Conservation (phyloP, 305 asterid genomes). For the Caryopteris hybrid region DNA sequence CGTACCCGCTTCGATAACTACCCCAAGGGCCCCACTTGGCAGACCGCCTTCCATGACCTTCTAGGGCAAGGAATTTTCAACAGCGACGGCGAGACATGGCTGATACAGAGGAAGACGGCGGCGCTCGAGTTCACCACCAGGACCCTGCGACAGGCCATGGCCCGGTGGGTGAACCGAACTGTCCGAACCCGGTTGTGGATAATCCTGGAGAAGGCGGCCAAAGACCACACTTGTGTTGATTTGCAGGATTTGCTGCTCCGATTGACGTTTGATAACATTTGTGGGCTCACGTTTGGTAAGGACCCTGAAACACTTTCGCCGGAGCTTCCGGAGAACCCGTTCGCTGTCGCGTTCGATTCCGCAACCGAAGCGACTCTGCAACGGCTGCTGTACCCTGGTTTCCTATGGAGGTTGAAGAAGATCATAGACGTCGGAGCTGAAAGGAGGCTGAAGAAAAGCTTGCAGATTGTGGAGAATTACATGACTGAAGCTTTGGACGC, state of each 20-base stretch:
- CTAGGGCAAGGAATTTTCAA: conserved; percentile 79
- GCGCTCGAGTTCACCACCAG: conserved; percentile 72
- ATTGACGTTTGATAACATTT: conserved; percentile 61
- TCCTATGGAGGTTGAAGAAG: conserved; percentile 59
- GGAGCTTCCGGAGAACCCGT: conserved; percentile 60
- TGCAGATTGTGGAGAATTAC: conserved; percentile 53
- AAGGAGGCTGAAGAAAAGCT: conserved; percentile 37
- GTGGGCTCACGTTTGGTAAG: conserved; percentile 69
- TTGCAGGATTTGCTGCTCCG: conserved; percentile 62
- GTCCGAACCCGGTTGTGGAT: conserved; percentile 61
- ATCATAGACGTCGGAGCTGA: conserved; percentile 48
- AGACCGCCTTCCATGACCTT: conserved; percentile 69
- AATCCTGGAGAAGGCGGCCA: conserved; percentile 51
- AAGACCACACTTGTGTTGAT: conserved; percentile 38
- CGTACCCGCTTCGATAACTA: conserved; percentile 70
- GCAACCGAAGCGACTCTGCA: conserved; percentile 75
- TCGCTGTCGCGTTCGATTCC: conserved; percentile 58
- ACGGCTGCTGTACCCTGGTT: conserved; percentile 54
- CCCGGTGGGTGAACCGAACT: conserved; percentile 67
- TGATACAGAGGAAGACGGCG: conserved; percentile 65
- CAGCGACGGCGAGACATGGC: conserved; percentile 77
- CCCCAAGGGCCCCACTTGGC: conserved; percentile 64
- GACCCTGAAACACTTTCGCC: conserved; percentile 70
- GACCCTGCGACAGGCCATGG: conserved; percentile 79
- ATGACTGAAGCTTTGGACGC: conserved; percentile 63